A percentile compares a stretch with the other conserved stretches of the same genome.
Conservation (phyloP, 768 basidiomycete genomes). For the Russula sp. region DNA sequence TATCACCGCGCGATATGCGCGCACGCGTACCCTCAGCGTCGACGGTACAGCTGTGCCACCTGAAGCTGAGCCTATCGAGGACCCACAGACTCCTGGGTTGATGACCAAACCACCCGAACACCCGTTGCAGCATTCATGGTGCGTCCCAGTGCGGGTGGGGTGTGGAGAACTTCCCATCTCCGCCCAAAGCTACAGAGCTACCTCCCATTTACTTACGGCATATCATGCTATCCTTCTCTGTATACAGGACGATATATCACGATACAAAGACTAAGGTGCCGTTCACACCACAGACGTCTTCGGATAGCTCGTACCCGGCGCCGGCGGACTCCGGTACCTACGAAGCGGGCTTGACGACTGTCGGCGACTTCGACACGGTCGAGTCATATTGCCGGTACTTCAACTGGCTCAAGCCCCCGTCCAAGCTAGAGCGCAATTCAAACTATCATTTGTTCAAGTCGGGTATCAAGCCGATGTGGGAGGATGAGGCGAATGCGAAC, state of each 20-base stretch:
- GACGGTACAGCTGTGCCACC: constrained; percentile 66
- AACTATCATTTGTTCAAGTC: constrained; percentile 96
- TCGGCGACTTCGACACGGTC: constrained; percentile 89
- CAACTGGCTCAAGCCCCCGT: constrained; percentile 92
- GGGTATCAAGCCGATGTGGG: constrained; percentile 97
- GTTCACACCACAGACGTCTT: constrained; percentile 46
- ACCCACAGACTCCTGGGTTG: constrained; percentile 77
- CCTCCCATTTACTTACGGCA: background rate
- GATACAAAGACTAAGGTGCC: constrained; percentile 78
- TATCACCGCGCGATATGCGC: constrained; percentile 76
- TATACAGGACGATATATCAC: constrained; percentile 80
- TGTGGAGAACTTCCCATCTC: background rate
- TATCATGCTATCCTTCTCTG: background rate
- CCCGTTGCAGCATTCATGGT: constrained; percentile 84
- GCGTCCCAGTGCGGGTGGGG: constrained; percentile 31
- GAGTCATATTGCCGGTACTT: constrained; percentile 89
- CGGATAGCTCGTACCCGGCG: constrained; percentile 32
- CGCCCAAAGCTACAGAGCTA: background rate
- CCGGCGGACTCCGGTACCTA: constrained; percentile 71
- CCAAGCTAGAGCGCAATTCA: constrained; percentile 80
- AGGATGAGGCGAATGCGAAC: constrained; percentile 85
- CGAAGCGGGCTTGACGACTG: constrained; percentile 80
- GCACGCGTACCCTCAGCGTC: constrained; percentile 57
- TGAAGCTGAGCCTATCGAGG: constrained; percentile 74
- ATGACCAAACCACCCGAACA: constrained; percentile 71